phyloP scores from a whole-genome alignment of 2,329 filamentous ascomycete genomes.

The Venturia pyrina region DNA sequence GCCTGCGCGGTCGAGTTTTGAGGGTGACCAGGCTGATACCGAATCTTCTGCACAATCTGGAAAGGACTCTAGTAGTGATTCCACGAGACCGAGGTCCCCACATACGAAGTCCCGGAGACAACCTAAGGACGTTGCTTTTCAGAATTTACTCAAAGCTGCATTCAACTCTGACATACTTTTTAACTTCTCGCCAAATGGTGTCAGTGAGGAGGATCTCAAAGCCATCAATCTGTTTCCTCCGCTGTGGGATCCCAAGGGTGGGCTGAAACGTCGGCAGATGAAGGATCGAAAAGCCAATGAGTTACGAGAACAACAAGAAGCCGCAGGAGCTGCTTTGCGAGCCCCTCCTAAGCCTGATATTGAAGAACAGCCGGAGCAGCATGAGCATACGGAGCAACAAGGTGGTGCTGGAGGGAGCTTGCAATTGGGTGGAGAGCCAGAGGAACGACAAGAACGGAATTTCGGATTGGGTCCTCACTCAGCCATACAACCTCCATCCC shows the following conservation, averaged over 20 bases:
- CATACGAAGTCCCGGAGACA: conserved; percentile 12
- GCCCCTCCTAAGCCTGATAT: conserved; percentile 26
- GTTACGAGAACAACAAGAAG: conserved; percentile 41
- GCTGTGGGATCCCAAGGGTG: conserved; percentile 73
- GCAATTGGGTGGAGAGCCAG: conserved; percentile 85
- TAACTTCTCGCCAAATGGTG: conserved; percentile 38
- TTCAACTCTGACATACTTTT: conserved; percentile 38
- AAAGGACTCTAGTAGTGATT: conserved; percentile 1
- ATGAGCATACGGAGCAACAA: conserved; percentile 50
- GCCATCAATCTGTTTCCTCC: conserved; percentile 55
- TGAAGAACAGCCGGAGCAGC: conserved; percentile 50
- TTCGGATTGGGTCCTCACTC: conserved; percentile 52
- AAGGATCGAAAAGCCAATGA: conserved; percentile 54
- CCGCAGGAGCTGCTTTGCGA: conserved; percentile 42
- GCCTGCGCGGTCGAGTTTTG: conserved; percentile 21
- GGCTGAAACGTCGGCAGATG: conserved; percentile 69
- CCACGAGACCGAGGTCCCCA: conserved; percentile 11
- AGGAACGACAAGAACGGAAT: conserved; percentile 56
- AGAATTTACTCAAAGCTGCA: conserved; percentile 13
- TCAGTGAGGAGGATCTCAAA: conserved; percentile 39
- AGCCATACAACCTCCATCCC: conserved; percentile 64
- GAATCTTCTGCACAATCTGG: background rate
- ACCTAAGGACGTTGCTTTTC: conserved; percentile 13
- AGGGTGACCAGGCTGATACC: background rate
- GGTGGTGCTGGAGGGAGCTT: conserved; percentile 54